These are phyloP conservation scores for Apiospora pterosperma DNA, from an alignment of 2,329 filamentous ascomycete genomes.

Conservation along the genomic window DNA sequence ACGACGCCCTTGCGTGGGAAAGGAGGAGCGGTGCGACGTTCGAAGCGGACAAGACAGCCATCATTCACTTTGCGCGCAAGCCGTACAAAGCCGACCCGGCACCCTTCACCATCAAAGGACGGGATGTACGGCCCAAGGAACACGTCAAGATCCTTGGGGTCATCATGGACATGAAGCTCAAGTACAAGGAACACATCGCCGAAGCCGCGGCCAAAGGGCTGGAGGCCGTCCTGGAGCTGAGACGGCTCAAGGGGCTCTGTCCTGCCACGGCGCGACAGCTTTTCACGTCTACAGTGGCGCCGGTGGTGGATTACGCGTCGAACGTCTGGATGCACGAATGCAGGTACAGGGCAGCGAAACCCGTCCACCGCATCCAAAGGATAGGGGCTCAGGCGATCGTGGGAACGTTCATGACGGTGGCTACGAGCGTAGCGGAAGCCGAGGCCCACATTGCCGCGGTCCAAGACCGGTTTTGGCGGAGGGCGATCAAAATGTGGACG, in stretches of 20 bases:
- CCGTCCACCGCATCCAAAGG: not conserved
- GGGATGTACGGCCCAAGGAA: not conserved
- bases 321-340: not conserved
- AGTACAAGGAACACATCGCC: conserved; percentile 9
- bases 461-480: conserved; percentile 10
- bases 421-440: not conserved
- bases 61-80: conserved; percentile 11
- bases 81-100: not conserved
- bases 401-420: not conserved
- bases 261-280: not conserved
- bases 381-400: not conserved
- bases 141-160: conserved; percentile 15
- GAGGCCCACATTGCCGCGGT: not conserved
- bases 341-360: not conserved
- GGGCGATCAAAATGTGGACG: conserved; percentile 15
- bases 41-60: conserved; percentile 20
- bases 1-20: conserved; percentile 18
- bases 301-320: not conserved
- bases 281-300: not conserved
- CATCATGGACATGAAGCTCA: conserved; percentile 16
- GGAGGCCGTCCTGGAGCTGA: not conserved
- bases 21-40: conserved; percentile 21
- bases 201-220: conserved; percentile 8
- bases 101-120: not conserved
- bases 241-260: not conserved